A percentile compares a stretch with the other conserved stretches of the same genome.
Conservation (phyloP, 768 basidiomycete genomes). For the Rhizopogon vinicolor region DNA sequence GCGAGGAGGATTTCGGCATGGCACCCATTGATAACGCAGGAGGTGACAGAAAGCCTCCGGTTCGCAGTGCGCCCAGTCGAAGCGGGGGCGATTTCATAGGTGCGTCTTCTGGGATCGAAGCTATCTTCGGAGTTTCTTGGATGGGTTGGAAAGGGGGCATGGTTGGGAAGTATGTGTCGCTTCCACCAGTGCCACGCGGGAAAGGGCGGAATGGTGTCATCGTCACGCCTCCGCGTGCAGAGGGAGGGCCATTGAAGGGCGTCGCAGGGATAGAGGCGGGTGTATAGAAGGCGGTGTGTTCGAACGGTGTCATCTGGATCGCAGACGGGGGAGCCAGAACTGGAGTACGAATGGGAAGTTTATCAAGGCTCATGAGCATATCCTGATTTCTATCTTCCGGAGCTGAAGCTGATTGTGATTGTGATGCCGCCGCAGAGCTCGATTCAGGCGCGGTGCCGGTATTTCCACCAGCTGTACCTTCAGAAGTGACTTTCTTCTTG, state of each 20-base stretch:
- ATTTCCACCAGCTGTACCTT: background rate
- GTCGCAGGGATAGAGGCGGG: background rate
- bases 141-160: background rate
- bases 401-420: background rate
- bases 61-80: background rate
- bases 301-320: background rate
- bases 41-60: background rate
- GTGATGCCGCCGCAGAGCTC: background rate
- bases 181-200: background rate
- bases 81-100: background rate
- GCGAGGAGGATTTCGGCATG: background rate
- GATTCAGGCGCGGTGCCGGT: background rate
- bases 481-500: conserved; percentile 9
- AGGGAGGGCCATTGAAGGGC: background rate
- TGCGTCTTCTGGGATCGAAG: background rate
- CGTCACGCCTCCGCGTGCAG: background rate
- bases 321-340: background rate
- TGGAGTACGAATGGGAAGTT: background rate
- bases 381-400: background rate
- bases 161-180: background rate
- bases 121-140: background rate
- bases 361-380: background rate
- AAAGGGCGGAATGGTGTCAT: background rate
- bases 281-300: background rate
- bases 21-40: background rate